Evolutionary conservation across 2,329 filamentous ascomycete species (phyloP).

Genomic region (Scedosporium apiospermum): DNA sequence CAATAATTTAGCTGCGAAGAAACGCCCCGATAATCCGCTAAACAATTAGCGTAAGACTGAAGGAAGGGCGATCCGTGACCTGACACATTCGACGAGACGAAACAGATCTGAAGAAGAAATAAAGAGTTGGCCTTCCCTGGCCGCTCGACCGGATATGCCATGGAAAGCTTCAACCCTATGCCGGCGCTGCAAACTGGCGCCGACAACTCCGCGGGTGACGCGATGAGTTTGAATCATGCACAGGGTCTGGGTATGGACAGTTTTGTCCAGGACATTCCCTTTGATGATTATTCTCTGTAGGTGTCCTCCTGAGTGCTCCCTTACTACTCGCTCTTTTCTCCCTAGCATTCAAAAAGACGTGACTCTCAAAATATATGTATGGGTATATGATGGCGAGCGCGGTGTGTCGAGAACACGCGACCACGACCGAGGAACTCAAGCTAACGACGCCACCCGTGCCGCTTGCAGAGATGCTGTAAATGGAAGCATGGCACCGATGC

Average conservation of each 20-base stretch:
- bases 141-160: constrained; percentile 30
- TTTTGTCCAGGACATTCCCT: constrained; percentile 42
- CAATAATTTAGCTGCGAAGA: background rate
- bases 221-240: constrained; percentile 34
- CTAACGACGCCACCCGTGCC: background rate
- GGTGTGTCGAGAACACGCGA: background rate
- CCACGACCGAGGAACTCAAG: constrained; percentile 8
- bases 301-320: constrained; percentile 13
- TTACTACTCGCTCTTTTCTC: background rate
- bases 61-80: background rate
- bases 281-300: constrained; percentile 49
- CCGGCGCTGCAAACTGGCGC: constrained; percentile 36
- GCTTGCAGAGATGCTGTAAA: constrained; percentile 30
- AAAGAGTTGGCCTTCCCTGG: background rate
- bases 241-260: constrained; percentile 35
- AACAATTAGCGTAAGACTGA: background rate
- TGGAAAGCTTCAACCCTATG: constrained; percentile 51
- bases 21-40: background rate
- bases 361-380: too few relatives aligned
- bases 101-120: background rate
- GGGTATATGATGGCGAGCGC: too few relatives aligned
- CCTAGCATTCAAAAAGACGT: background rate
- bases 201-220: constrained; percentile 31
- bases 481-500: constrained; percentile 27
- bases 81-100: background rate